phyloP scores from a whole-genome alignment of 2,329 filamentous ascomycete species.

The Exophiala lecanii-corni region DNA sequence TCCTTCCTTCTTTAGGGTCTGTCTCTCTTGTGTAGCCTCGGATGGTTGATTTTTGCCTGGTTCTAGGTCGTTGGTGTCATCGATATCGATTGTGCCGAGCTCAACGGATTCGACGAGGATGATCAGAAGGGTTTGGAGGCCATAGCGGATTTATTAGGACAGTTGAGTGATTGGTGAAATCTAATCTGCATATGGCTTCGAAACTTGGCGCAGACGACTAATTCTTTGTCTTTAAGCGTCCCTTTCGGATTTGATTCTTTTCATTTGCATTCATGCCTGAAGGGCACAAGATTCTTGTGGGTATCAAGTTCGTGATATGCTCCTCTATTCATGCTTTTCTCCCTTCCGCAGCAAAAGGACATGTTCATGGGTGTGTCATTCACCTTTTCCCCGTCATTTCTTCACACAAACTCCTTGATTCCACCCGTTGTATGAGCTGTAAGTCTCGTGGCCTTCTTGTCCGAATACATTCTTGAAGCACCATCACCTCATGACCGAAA shows the following conservation, averaged over 20 bases:
- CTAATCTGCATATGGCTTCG: too few relatives aligned
- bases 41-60: neutral
- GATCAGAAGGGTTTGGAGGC: constrained; percentile 41
- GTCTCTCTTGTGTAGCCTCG: neutral
- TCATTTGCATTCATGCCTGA: neutral
- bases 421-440: too few relatives aligned
- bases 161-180: constrained; percentile 38
- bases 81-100: constrained; percentile 44
- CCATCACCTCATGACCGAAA: too few relatives aligned
- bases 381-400: too few relatives aligned
- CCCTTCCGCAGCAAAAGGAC: too few relatives aligned
- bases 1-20: neutral
- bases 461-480: too few relatives aligned
- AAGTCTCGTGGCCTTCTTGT: too few relatives aligned
- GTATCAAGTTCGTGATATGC: constrained; percentile 7
- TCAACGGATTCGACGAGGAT: constrained; percentile 41
- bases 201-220: too few relatives aligned
- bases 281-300: constrained; percentile 4
- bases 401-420: too few relatives aligned
- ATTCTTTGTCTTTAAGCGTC: neutral
- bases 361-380: too few relatives aligned
- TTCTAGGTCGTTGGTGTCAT: constrained; percentile 44
- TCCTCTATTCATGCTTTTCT: too few relatives aligned
- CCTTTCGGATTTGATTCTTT: neutral
- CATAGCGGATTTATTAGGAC: constrained; percentile 37